A percentile compares a stretch with the other conserved stretches of the same genome.
These are phyloP conservation scores for Microbotryomycetes sp. DNA, from an alignment of 1,284 basidiomycete species.

Conservation along the genomic window DNA sequence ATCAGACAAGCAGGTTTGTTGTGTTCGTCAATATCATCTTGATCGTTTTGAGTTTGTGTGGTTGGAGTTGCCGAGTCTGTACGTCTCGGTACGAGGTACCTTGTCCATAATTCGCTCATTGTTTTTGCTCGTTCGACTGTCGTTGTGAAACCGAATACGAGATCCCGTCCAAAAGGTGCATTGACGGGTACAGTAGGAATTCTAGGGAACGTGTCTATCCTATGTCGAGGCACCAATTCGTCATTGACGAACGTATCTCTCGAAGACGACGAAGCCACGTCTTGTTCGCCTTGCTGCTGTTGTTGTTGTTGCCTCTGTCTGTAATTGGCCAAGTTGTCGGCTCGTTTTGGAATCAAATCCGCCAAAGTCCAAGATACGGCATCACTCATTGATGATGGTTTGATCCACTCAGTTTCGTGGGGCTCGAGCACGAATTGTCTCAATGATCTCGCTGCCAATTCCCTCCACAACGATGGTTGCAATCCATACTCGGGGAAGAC, in stretches of 20 bases:
- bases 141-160: constrained; percentile 31
- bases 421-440: constrained; percentile 20
- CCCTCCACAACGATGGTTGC: constrained; percentile 3
- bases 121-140: constrained; percentile 22
- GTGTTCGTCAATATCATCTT: not conserved
- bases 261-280: not conserved
- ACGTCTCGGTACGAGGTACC: constrained; percentile 22
- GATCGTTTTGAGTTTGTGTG: not conserved
- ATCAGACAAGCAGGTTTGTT: constrained; percentile 19
- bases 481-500: not conserved
- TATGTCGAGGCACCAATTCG: constrained; percentile 10
- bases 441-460: constrained; percentile 12
- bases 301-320: not conserved
- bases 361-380: constrained; percentile 15
- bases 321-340: not conserved
- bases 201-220: constrained; percentile 13
- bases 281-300: not conserved
- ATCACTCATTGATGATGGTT: constrained; percentile 1
- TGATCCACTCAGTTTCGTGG: constrained; percentile 4
- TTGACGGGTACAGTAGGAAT: constrained; percentile 1
- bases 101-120: constrained; percentile 29
- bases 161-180: constrained; percentile 5
- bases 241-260: not conserved
- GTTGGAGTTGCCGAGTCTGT: not conserved
- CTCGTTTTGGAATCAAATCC: constrained; percentile 7